Percentiles rank a stretch among this genome's conserved stretches.
These are phyloP conservation scores for Leccinum olivaceopallidum DNA, from an alignment of 768 basidiomycete species.

Conservation along the genomic window DNA sequence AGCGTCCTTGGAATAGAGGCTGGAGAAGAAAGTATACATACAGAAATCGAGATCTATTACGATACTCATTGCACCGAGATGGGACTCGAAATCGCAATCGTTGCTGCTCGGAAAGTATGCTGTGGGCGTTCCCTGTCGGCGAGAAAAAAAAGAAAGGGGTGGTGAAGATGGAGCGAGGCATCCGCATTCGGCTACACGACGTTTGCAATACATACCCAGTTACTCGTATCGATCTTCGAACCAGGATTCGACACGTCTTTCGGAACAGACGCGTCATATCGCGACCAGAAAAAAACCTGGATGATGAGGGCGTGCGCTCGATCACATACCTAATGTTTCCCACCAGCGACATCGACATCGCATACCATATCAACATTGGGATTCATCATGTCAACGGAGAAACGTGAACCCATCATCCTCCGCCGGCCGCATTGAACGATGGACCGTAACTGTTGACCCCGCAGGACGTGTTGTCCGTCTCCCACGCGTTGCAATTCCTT, in stretches of 20 bases:
- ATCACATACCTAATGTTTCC: conserved; percentile 37
- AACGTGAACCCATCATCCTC: conserved; percentile 33
- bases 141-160: neutral
- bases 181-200: neutral
- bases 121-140: conserved; percentile 51
- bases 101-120: conserved; percentile 60
- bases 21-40: conserved; percentile 5
- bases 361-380: neutral
- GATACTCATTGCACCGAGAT: conserved; percentile 61
- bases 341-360: neutral
- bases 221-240: conserved; percentile 15
- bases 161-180: neutral
- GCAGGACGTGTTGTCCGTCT: conserved; percentile 34
- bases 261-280: conserved; percentile 33
- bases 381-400: neutral
- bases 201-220: conserved; percentile 25
- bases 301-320: conserved; percentile 33
- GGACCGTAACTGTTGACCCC: conserved; percentile 38
- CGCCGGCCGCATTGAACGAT: conserved; percentile 35
- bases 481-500: conserved; percentile 33
- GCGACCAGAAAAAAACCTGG: conserved; percentile 42
- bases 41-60: conserved; percentile 52
- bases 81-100: conserved; percentile 53
- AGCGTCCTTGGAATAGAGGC: neutral
- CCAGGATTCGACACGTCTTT: conserved; percentile 31